Evolutionary conservation across 2,329 filamentous ascomycete species (phyloP), one percentile per base, ranked within the genome.

Genomic region (Magnaporthiopsis incrustans): DNA sequence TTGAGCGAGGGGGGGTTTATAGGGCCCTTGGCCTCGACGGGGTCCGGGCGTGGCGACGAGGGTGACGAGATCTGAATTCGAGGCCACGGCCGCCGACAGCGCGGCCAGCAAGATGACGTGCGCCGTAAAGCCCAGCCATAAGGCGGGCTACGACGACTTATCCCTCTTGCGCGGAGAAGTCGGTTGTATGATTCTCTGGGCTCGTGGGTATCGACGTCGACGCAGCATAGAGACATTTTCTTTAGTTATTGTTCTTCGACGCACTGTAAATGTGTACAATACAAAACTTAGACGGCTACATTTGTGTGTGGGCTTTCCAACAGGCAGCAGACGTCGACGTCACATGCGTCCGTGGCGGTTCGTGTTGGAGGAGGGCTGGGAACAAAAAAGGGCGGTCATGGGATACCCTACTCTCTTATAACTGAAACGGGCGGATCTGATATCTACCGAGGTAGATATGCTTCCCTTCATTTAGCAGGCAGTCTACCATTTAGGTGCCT

Each of bases 261-360:
- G 70, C 69, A 74, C 75, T 82, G 77, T 80, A 80, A 78, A 79
- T 78, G 76, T 82, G 80, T 82, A 82, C 77, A 80, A 79, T 82
- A 82, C 72, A 65, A 77, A 74, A 78, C 77, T 75, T 81, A 81
- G 79, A 82, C 74, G 76, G 66, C 64, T 65, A n/a, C n/a, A 63
- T 32, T 53, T 53, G 22, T 22, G 6, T 6, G 44, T 18, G 44
- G 44, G 44, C 44, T 22, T 53, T 53, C 44, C 22, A 53, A 53
- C 18, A 53, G 44, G 44, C 8, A 8, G 44, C 15, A 53, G 44
- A 53, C n/a, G 44, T 1, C 44, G 44, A 7, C 22, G 44, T 53
- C 44, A n/a, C 44, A 53, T 53, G 22, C 44, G 22, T 5, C 44
- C 44, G n/a, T 53, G 44, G n/a, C 44, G 22, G 6, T 22, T n/a